Conservation (phyloP, 176 grass and related monocot species). For the Hyparrhenia diplandra region DNA sequence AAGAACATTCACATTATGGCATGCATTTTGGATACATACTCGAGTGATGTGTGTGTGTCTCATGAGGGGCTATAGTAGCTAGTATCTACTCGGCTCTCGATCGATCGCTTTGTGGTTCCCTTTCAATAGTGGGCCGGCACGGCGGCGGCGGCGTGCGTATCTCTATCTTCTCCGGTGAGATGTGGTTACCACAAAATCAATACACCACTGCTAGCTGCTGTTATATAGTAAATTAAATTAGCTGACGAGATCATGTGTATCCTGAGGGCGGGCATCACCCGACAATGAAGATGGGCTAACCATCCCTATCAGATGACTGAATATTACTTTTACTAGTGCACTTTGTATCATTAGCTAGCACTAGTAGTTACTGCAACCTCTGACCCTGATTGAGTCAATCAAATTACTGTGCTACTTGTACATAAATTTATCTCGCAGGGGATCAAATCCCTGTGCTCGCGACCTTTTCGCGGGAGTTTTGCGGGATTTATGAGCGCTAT, state of each 20-base stretch:
- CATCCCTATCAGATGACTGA: too few species aligned
- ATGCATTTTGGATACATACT: constrained; percentile 24
- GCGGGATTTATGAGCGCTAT: too few species aligned
- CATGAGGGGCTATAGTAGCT: not conserved
- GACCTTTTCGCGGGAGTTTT: too few species aligned
- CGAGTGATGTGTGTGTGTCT: not conserved
- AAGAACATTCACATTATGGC: constrained; percentile 13
- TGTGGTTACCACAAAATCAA: not conserved
- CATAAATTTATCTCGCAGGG: too few species aligned
- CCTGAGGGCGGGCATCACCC: too few species aligned
- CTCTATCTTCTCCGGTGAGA: not conserved
- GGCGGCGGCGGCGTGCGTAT: constrained; percentile 6
- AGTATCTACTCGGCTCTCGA: not conserved
- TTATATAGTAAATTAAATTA: not conserved
- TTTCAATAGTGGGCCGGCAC: constrained; percentile 18
- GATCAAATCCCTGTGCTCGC: too few species aligned
- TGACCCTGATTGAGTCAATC: too few species aligned
- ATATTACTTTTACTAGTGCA: too few species aligned
- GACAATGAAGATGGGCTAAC: too few species aligned
- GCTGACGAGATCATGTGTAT: not conserved
- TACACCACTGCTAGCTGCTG: not conserved
- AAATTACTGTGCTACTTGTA: too few species aligned
- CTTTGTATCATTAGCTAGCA: too few species aligned
- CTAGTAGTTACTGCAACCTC: too few species aligned
- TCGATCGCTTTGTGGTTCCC: not conserved